Evolutionary conservation across 1,139 yeast genomes (phyloP).

Genomic region (Hyphopichia pseudoburtonii): DNA sequence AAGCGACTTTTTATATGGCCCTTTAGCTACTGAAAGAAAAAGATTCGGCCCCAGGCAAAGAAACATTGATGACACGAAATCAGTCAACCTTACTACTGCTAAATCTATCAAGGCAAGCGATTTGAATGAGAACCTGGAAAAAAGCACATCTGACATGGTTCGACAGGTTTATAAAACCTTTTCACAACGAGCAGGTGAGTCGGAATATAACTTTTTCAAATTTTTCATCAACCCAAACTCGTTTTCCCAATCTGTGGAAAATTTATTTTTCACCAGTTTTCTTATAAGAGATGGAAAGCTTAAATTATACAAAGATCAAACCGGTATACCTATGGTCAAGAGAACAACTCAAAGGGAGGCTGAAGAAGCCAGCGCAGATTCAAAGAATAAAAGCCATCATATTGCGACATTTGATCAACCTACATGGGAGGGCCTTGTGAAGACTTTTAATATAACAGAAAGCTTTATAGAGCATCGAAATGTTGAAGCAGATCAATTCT

Average conservation of each 20-base stretch:
- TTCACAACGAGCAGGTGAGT: conserved; percentile 25
- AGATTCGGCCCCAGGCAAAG: conserved; percentile 35
- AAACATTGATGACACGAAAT: conserved; percentile 44
- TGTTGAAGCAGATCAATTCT: conserved; percentile 30
- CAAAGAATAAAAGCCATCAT: conserved; percentile 50
- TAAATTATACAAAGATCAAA: conserved; percentile 47
- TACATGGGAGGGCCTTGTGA: conserved; percentile 60
- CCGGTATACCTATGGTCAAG: conserved; percentile 39
- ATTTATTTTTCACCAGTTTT: conserved; percentile 79
- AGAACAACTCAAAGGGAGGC: conserved; percentile 16
- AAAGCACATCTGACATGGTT: conserved; percentile 63
- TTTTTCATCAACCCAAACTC: conserved; percentile 75
- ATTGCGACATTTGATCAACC: conserved; percentile 68
- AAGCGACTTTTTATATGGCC: conserved; percentile 68
- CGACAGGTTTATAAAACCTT: conserved; percentile 43
- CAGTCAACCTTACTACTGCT: conserved; percentile 49
- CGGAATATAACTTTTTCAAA: conserved; percentile 57
- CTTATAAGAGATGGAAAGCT: conserved; percentile 72
- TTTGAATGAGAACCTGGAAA: conserved; percentile 46
- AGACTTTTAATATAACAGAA: conserved; percentile 50
- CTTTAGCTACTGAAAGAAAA: conserved; percentile 63
- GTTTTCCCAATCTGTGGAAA: conserved; percentile 79
- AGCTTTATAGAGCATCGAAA: conserved; percentile 52
- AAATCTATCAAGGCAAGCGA: conserved; percentile 52
- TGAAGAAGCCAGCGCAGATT: conserved; percentile 16